Evolutionary conservation across 768 basidiomycete species (phyloP), one percentile per base, ranked within the genome.

Genomic region (Leccinum imitatum): DNA sequence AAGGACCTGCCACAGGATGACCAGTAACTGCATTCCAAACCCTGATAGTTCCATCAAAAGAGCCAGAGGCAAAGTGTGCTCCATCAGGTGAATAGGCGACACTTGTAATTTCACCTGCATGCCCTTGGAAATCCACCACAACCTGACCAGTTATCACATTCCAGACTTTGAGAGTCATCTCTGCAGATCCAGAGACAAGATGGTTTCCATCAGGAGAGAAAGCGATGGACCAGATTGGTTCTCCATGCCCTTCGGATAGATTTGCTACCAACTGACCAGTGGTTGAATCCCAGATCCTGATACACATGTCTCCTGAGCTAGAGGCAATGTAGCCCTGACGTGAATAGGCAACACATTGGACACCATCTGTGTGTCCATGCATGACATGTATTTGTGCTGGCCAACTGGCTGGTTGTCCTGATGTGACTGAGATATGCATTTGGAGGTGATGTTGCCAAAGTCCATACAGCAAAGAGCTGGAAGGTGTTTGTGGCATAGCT

Each of bases 81-180:
- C 41, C 41, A 41, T 41, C 9, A 41, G 41, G 41, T 41, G 41
- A 41, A n/a, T 41, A 41, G 17, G 41, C 41, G n/a, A 41, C 41
- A 41, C 1, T 11, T n/a, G 6, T 48, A 4, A 58, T 17, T 27
- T 11, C 7, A 53, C 8, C 14, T 54, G 44, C 8, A 10, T 59
- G 58, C 23, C 58, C 58, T 19, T 59, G 58, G 17, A 48, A 48
- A 21, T 31, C 44, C 35, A 27, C 15, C 39, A 58, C 50, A 41
- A 1, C n/a, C 50, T 27, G 31, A 54, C 19, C 30, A 21, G 50
- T 33, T 41, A 27, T 41, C 27, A 35, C 48, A 57, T 50, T 19
- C 56, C 56, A 57, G 21, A 51, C 27, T 27, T 35, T 51, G 3
- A 57, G 25, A 6, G 27, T 21, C 25, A 30, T 50, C 0, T 57